Evolutionary conservation across 2,329 filamentous ascomycete genomes (phyloP).

Genomic region (Sporothrix pseudoabietina): DNA sequence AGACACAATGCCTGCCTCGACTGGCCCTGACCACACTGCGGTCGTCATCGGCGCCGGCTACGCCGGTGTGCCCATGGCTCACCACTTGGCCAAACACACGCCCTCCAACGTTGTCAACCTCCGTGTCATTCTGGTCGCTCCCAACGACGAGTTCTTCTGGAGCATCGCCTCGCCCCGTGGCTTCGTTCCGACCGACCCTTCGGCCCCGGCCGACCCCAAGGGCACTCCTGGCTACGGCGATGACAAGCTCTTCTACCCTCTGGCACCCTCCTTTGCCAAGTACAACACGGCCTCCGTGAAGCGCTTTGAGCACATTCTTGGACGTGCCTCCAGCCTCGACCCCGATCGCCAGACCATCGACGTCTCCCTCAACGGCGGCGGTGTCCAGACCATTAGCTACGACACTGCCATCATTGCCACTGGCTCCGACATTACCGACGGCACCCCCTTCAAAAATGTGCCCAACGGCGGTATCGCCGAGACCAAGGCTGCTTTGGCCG

Average conservation of each 20-base stretch:
- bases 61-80: slow-evolving; percentile 52
- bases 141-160: slow-evolving; percentile 39
- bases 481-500: slow-evolving; percentile 46
- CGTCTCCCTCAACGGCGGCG: slow-evolving; percentile 41
- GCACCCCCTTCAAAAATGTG: slow-evolving; percentile 55
- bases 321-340: slow-evolving; percentile 51
- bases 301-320: slow-evolving; percentile 57
- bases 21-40: slow-evolving; percentile 41
- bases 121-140: slow-evolving; percentile 38
- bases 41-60: slow-evolving; percentile 55
- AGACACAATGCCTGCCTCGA: not conserved
- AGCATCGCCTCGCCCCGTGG: slow-evolving; percentile 37
- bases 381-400: slow-evolving; percentile 48
- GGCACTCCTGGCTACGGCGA: slow-evolving; percentile 29
- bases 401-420: slow-evolving; percentile 59
- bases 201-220: slow-evolving; percentile 28
- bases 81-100: slow-evolving; percentile 53
- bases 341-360: slow-evolving; percentile 47
- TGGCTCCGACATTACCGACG: slow-evolving; percentile 49
- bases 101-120: slow-evolving; percentile 45
- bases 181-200: slow-evolving; percentile 38
- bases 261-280: slow-evolving; percentile 51
- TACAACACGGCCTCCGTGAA: slow-evolving; percentile 43
- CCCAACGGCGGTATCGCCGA: slow-evolving; percentile 44
- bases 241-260: slow-evolving; percentile 49